Conservation (phyloP, 768 basidiomycete genomes). For the Lactifluus piperatus region DNA sequence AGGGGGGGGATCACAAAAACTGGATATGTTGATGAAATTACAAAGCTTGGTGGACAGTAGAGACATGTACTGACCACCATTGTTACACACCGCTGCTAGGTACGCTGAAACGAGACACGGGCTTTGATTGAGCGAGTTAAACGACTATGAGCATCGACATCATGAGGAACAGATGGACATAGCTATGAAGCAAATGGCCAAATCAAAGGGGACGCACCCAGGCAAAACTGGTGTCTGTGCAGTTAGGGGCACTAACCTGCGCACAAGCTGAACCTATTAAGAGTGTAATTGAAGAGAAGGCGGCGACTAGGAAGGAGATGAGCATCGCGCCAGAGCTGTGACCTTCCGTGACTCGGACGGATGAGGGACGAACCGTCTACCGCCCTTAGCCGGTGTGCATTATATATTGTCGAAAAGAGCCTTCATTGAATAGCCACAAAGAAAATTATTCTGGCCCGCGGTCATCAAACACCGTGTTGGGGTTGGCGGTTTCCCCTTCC, state of each 20-base stretch:
- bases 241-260: slow-evolving; percentile 1
- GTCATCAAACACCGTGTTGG: background rate
- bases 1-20: background rate
- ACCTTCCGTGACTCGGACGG: background rate
- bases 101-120: slow-evolving; percentile 8
- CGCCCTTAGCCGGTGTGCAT: background rate
- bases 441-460: background rate
- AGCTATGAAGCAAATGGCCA: background rate
- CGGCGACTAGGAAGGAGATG: background rate
- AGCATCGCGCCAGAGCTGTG: background rate
- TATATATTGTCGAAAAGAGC: background rate
- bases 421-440: background rate
- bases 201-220: slow-evolving; percentile 11
- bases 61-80: slow-evolving; percentile 1
- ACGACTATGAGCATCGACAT: background rate
- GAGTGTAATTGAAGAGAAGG: background rate
- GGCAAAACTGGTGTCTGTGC: background rate
- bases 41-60: background rate
- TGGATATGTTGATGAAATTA: background rate
- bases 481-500: background rate
- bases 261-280: background rate
- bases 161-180: background rate
- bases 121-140: slow-evolving; percentile 8
- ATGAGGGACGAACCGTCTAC: too few relatives aligned
- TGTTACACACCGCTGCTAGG: background rate